These are phyloP conservation scores for Alternaria hordeiaustralica DNA, from an alignment of 2,329 filamentous ascomycete genomes.

Conservation along the genomic window DNA sequence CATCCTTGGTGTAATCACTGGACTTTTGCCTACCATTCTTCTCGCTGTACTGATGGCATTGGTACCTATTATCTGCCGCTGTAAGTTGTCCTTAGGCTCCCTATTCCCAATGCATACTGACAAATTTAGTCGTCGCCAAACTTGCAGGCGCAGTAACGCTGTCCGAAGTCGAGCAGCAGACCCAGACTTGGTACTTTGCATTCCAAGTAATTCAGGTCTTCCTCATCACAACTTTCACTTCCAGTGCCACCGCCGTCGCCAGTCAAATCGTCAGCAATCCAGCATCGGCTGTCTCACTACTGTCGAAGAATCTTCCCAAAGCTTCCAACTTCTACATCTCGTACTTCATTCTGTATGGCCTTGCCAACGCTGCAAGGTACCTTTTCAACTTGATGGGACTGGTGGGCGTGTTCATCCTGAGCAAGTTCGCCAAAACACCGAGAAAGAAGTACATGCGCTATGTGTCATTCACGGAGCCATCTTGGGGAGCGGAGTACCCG, in stretches of 20 bases:
- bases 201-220: constrained; percentile 95
- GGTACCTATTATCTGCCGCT: constrained; percentile 52
- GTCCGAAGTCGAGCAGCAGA: constrained; percentile 69
- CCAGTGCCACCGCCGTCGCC: constrained; percentile 70
- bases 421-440: constrained; percentile 60
- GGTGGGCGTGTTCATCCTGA: constrained; percentile 84
- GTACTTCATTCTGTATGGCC: constrained; percentile 90
- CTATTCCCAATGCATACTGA: background rate
- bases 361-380: constrained; percentile 36
- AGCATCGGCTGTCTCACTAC: constrained; percentile 63
- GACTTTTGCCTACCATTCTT: constrained; percentile 53
- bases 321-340: constrained; percentile 95
- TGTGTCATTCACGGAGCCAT: constrained; percentile 51
- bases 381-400: constrained; percentile 81
- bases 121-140: constrained; percentile 38
- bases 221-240: constrained; percentile 81
- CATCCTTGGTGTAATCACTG: constrained; percentile 54
- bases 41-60: constrained; percentile 54
- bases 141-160: constrained; percentile 46
- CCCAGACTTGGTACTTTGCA: constrained; percentile 89
- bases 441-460: constrained; percentile 42
- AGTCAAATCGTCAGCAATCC: constrained; percentile 68
- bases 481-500: constrained; percentile 55
- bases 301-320: constrained; percentile 78
- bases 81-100: background rate